Base-by-base conservation (phyloP, 2,329 filamentous ascomycete species). In the Tolypocladium inflatum region DNA sequence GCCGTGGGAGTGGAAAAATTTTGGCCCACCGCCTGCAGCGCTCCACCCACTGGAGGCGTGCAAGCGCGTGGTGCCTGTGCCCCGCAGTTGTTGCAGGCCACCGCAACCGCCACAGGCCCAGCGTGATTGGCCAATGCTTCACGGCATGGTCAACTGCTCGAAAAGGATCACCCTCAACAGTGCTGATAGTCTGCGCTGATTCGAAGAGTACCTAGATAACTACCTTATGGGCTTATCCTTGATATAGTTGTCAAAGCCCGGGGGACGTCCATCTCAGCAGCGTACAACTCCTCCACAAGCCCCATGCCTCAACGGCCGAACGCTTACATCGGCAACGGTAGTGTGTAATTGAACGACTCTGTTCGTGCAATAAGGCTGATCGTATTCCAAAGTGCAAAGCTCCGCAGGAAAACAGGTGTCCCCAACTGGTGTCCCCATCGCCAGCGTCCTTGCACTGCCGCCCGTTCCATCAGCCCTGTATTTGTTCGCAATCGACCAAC, bases 1-100 rank as follows among this genome's bases (percentile, higher is more conserved):
- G 62, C 60, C 60, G 59, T 58, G 55, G 35, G 21, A 10, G 38
- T 30, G 43, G 54, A 58, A 60, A 60, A 56, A 38, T 56, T 59
- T 57, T 60, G 61, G 58, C 48, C 58, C 56, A 63, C 60, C 59
- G 60, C 63, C 61, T 35, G 41, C 37, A 23, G 42, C 26, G 37
- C 19, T 26, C 54, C 54, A 26, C 39, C 48, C 6, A 2, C 38
- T 26, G 38, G n/a, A n/a, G n/a, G n/a, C n/a, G n/a, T n/a, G n/a
- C n/a, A n/a, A 11, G 10, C 4, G 21, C 11, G 13, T 45, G 21
- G 43, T 48, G 45, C 45, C 13, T 50, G 23, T 50, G 43, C 45
- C 43, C 45, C 45, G 45, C 45, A 50, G 15, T 10, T 50, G 23
- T 10, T 19, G 15, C 45, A 50, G 45, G 45, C 15, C 45, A 30